Conservation (phyloP, 192 early-diverging fungal species). For the Mortierella hygrophila region DNA sequence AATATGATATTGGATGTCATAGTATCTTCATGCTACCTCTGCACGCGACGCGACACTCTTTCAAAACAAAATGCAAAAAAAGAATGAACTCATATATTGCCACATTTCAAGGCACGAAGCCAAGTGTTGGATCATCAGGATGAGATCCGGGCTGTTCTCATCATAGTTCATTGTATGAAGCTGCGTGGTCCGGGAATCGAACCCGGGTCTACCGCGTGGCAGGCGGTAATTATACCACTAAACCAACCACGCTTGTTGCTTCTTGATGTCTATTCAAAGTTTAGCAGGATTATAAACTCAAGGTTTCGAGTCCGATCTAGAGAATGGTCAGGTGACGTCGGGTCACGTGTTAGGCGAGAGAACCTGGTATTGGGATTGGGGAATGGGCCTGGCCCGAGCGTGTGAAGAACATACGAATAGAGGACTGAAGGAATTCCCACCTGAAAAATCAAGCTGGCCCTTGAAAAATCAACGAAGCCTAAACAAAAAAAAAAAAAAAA, state of each 20-base stretch:
- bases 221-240: conserved; percentile 86
- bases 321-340: too few relatives aligned
- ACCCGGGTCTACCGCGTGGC: conserved; percentile 87
- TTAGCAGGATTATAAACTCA: background rate
- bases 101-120: background rate
- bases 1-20: too few relatives aligned
- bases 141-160: background rate
- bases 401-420: background rate
- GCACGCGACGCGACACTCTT: background rate
- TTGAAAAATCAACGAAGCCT: too few relatives aligned
- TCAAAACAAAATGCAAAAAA: background rate
- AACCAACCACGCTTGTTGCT: conserved; percentile 61
- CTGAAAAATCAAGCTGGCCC: too few relatives aligned
- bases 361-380: too few relatives aligned
- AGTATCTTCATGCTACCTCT: background rate
- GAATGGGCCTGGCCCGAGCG: background rate
- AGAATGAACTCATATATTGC: background rate
- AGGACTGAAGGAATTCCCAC: background rate
- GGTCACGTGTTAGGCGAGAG: too few relatives aligned
- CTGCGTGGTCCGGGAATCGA: conserved; percentile 82
- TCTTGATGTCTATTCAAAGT: background rate
- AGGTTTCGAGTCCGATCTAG: too few relatives aligned
- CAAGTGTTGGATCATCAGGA: background rate
- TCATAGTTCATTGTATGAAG: background rate
- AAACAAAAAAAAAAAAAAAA: background rate